phyloP scores from a whole-genome alignment of 2,329 filamentous ascomycete genomes.

The Scedosporium minutisporum region DNA sequence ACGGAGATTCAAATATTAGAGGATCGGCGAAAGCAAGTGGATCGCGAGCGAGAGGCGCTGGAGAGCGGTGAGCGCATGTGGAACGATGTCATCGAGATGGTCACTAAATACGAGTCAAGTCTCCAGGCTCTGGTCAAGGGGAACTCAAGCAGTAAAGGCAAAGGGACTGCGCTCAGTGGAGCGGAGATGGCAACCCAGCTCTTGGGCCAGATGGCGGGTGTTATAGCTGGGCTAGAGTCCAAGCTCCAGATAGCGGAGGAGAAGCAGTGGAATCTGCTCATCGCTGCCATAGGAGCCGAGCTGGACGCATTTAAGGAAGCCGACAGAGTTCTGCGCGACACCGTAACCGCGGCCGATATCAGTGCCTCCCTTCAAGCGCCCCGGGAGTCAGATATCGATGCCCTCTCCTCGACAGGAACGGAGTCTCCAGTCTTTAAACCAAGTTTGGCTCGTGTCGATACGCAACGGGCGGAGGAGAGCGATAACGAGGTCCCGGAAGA shows the following conservation, averaged over 20 bases:
- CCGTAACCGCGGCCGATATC: conserved; percentile 19
- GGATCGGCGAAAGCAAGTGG: conserved; percentile 43
- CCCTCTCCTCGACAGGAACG: neutral
- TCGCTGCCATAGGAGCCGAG: conserved; percentile 68
- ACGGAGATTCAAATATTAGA: conserved; percentile 49
- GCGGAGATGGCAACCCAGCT: conserved; percentile 34
- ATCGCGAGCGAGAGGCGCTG: conserved; percentile 54
- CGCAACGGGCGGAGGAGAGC: conserved; percentile 14
- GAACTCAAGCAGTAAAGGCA: conserved; percentile 11
- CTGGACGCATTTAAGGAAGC: conserved; percentile 57
- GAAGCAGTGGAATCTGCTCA: conserved; percentile 62
- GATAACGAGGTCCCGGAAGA: conserved; percentile 34
- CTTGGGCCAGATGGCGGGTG: conserved; percentile 44
- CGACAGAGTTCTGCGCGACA: conserved; percentile 39
- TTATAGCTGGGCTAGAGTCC: conserved; percentile 45
- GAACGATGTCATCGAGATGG: conserved; percentile 48
- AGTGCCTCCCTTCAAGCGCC: conserved; percentile 6
- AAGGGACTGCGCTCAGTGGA: conserved; percentile 14
- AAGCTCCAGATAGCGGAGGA: conserved; percentile 46
- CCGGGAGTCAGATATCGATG: neutral
- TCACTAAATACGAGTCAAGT: conserved; percentile 56
- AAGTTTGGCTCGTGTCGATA: conserved; percentile 10
- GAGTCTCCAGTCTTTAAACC: conserved; percentile 8
- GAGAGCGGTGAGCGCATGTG: conserved; percentile 59
- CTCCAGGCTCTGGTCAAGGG: conserved; percentile 45